Evolutionary conservation across 1,284 basidiomycete genomes (phyloP).

Genomic region (Irpex sp.): DNA sequence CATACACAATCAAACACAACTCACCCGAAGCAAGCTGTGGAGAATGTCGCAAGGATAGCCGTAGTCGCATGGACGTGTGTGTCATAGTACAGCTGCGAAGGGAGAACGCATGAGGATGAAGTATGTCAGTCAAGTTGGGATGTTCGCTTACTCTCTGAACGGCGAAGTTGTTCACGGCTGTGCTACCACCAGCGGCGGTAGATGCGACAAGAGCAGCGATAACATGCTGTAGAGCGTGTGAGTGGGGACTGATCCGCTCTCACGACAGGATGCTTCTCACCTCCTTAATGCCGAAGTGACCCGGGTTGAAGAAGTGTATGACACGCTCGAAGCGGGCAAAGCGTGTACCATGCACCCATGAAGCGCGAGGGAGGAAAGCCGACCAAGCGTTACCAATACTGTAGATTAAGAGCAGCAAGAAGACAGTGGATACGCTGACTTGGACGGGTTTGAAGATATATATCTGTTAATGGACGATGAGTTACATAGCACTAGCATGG

Average conservation of each 20-base stretch:
- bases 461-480: conserved; percentile 33
- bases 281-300: conserved; percentile 58
- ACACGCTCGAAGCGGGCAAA: conserved; percentile 35
- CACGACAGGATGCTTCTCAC: conserved; percentile 26
- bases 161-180: conserved; percentile 56
- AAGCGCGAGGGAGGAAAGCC: conserved; percentile 35
- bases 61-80: conserved; percentile 52
- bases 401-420: conserved; percentile 57
- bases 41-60: conserved; percentile 61
- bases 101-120: neutral
- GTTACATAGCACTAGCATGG: neutral
- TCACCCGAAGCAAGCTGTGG: conserved; percentile 61
- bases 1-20: conserved; percentile 6
- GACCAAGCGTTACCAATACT: conserved; percentile 52
- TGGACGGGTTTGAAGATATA: conserved; percentile 61
- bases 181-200: conserved; percentile 49
- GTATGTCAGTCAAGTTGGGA: neutral
- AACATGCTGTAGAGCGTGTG: conserved; percentile 41
- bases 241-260: neutral
- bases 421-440: conserved; percentile 51
- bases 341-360: conserved; percentile 39
- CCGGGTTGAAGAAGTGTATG: conserved; percentile 53
- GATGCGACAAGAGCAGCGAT: conserved; percentile 59
- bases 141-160: conserved; percentile 48
- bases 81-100: conserved; percentile 51